Base-by-base conservation (phyloP, 1,284 basidiomycete species). In the Thecaphora thlaspeos region DNA sequence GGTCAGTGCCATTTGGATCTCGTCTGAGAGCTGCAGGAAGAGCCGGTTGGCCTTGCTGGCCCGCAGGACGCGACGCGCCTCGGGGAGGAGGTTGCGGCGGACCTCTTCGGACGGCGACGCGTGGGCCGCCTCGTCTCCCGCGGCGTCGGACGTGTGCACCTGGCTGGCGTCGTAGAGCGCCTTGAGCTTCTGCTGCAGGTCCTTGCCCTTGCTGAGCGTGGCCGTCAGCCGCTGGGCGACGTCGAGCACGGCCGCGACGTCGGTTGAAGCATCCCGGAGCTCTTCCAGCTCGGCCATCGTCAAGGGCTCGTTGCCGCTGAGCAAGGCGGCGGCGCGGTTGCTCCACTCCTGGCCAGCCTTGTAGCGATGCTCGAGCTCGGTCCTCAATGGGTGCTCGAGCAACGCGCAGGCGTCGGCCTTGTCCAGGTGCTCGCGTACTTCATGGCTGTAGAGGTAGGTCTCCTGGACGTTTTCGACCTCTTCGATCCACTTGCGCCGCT, bases 341-440 rank as follows among this genome's bases (percentile, higher is more conserved):
- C 49, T 54, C 73, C 73, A 75, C 19, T 49, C 61, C 10, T 54
- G 47, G 18, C 71, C 73, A 7, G 48, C 55, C 23, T 51, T 46
- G 22, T 45, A 51, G 12, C 60, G 58, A 22, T 52, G 44, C 24
- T 54, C 46, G 21, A 76, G 64, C 8, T 61, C 52, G 12, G 42
- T 48, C 32, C 60, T 43, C 32, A 66, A 38, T 34, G 51, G 51
- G 34, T 68, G 55, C 11, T 81, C 64, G 10, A 82, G 71, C n/a
- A 92, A 79, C 48, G 83, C 83, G 78, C 87, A 88, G 4, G 82
- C 80, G n/a, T 82, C 82, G 21, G 87, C 88, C 24, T 89, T 86
- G 2, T 80, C 78, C 23, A 89, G 79, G 46, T 90, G 83, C 62
- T 90, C 87, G 37, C 87, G 85, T 3, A 71, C 71, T 30, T 76